Conservation (phyloP, 768 basidiomycete genomes). For the Tricholoma bakamatsutake region DNA sequence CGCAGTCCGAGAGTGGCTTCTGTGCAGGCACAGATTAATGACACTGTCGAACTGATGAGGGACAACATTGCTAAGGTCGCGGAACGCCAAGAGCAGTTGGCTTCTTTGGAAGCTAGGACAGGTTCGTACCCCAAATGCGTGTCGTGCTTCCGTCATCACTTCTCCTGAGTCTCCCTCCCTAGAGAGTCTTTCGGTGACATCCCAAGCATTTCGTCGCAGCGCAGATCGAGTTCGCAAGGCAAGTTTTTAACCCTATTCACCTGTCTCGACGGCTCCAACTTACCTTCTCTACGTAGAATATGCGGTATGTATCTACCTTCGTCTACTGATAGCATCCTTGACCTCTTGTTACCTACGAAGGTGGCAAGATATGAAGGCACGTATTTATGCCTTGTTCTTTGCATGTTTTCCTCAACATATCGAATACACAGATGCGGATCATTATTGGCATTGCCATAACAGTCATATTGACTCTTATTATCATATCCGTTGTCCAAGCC, state of each 20-base stretch:
- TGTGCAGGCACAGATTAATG: constrained; percentile 91
- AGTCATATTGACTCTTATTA: constrained; percentile 88
- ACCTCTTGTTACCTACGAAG: constrained; percentile 28
- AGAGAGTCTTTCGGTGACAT: constrained; percentile 95
- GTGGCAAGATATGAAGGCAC: constrained; percentile 98
- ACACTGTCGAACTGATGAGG: constrained; percentile 94
- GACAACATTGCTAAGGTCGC: constrained; percentile 93
- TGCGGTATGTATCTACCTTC: constrained; percentile 62
- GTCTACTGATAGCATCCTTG: background rate
- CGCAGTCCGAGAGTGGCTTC: constrained; percentile 37
- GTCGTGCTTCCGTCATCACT: background rate
- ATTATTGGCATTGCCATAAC: constrained; percentile 86
- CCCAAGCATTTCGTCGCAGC: constrained; percentile 93
- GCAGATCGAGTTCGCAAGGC: constrained; percentile 96
- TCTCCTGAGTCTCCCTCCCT: constrained; percentile 9
- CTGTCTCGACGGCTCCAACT: background rate
- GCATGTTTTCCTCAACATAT: background rate
- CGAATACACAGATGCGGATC: constrained; percentile 72
- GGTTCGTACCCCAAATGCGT: constrained; percentile 47
- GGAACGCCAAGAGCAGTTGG: constrained; percentile 87
- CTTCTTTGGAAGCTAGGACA: constrained; percentile 93
- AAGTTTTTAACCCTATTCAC: constrained; percentile 15
- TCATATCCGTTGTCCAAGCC: constrained; percentile 88
- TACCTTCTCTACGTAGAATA: constrained; percentile 49
- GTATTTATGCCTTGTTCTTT: constrained; percentile 1